These are phyloP conservation scores for Diplodia intermedia DNA, from an alignment of 2,329 filamentous ascomycete species.

Conservation along the genomic window DNA sequence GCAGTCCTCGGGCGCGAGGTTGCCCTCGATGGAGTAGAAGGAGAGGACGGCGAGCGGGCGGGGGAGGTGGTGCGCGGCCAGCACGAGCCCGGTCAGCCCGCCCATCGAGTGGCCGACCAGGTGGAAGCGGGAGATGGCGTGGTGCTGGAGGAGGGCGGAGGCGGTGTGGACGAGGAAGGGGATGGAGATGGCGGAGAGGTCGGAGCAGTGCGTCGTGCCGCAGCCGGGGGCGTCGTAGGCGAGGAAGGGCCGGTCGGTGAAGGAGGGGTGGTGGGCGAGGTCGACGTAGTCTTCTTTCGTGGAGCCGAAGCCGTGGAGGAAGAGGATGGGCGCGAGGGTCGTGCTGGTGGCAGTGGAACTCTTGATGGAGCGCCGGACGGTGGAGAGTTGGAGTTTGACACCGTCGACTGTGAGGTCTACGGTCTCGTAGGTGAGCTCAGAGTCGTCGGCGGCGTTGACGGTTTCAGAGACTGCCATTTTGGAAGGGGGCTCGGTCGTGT, in stretches of 20 bases:
- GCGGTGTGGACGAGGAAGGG: constrained; percentile 36
- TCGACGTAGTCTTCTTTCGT: constrained; percentile 41
- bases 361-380: not conserved
- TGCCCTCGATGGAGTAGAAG: constrained; percentile 42
- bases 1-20: constrained; percentile 40
- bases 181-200: constrained; percentile 35
- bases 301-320: constrained; percentile 41
- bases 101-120: constrained; percentile 43
- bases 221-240: constrained; percentile 40
- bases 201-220: constrained; percentile 34
- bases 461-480: not conserved
- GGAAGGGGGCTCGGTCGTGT: too few relatives aligned
- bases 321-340: constrained; percentile 34
- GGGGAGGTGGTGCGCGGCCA: constrained; percentile 32
- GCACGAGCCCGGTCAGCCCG: constrained; percentile 37
- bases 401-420: not conserved
- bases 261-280: constrained; percentile 35
- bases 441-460: not conserved
- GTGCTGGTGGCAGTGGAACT: not conserved
- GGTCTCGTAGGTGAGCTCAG: constrained; percentile 6
- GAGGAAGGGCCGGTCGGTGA: constrained; percentile 35
- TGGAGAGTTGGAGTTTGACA: not conserved
- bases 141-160: constrained; percentile 34
- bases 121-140: constrained; percentile 35
- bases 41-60: constrained; percentile 32